phyloP scores from a whole-genome alignment of 2,329 filamentous ascomycete species.

The Ploettnerulaceae sp. region DNA sequence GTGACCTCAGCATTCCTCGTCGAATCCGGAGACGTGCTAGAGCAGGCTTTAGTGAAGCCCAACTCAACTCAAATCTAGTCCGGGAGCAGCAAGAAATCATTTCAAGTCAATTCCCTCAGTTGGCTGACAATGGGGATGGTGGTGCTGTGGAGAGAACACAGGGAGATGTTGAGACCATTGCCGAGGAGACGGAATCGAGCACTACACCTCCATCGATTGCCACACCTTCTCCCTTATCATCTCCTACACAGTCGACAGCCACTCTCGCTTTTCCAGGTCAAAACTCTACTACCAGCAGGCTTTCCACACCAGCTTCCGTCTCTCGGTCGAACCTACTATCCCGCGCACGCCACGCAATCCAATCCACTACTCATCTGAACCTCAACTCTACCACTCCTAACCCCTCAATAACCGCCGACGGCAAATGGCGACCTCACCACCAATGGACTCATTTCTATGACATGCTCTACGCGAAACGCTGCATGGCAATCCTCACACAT shows the following conservation, averaged over 20 bases:
- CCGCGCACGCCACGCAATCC: constrained; percentile 11
- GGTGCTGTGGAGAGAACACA: neutral
- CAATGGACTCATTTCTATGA: constrained; percentile 52
- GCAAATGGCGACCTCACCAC: constrained; percentile 55
- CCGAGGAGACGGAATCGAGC: constrained; percentile 11
- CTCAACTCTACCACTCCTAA: constrained; percentile 14
- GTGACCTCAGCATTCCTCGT: constrained; percentile 55
- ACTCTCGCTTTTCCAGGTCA: neutral
- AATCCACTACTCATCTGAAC: constrained; percentile 1
- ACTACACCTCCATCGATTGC: constrained; percentile 1
- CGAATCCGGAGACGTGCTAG: constrained; percentile 26
- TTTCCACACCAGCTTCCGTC: neutral
- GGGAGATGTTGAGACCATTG: constrained; percentile 2
- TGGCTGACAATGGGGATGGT: constrained; percentile 11
- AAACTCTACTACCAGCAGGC: neutral
- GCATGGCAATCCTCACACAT: constrained; percentile 54
- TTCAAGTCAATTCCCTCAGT: constrained; percentile 21
- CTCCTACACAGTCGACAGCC: neutral
- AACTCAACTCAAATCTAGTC: constrained; percentile 16
- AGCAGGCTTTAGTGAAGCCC: constrained; percentile 10
- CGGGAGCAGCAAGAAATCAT: constrained; percentile 27
- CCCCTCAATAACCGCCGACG: constrained; percentile 27
- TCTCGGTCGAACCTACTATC: constrained; percentile 7
- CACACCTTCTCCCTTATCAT: neutral
- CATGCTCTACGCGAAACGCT: constrained; percentile 54